Percentiles rank a stretch among this genome's conserved stretches.
Evolutionary conservation across 495 filamentous ascomycete species (phyloP).

Genomic region (Aspergillus campestris): DNA sequence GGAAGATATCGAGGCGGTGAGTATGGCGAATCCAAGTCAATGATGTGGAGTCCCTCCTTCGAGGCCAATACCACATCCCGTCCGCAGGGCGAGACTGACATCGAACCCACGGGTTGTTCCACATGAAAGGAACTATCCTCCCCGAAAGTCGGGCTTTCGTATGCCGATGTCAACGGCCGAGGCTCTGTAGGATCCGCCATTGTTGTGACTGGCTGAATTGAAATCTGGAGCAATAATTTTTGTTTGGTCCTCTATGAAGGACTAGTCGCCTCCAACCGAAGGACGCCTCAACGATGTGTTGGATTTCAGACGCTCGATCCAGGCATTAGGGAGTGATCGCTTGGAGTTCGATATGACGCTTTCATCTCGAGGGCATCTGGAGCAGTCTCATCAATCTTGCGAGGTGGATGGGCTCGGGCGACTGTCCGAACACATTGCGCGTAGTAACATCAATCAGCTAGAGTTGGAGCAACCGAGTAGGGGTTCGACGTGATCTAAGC

Average conservation of each 20-base stretch:
- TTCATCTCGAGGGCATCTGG: conserved; percentile 11
- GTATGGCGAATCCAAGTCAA: conserved; percentile 87
- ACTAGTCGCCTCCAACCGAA: conserved; percentile 1
- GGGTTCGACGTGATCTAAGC: neutral
- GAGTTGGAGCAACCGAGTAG: neutral
- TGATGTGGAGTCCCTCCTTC: conserved; percentile 77
- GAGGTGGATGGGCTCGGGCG: neutral
- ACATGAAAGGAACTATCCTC: conserved; percentile 77
- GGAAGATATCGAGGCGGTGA: conserved; percentile 79
- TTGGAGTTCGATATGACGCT: neutral
- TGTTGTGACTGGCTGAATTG: conserved; percentile 3
- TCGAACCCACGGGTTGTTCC: conserved; percentile 64
- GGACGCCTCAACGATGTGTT: conserved; percentile 1
- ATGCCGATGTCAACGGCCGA: conserved; percentile 52
- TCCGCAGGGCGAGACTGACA: conserved; percentile 87
- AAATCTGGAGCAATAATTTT: no score
- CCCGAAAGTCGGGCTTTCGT: conserved; percentile 80
- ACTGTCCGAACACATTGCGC: conserved; percentile 10
- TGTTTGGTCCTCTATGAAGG: neutral
- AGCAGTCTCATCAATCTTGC: conserved; percentile 3
- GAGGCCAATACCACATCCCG: conserved; percentile 89
- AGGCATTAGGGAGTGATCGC: conserved; percentile 4
- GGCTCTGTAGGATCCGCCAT: conserved; percentile 36
- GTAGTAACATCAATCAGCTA: neutral
- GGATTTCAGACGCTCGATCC: conserved; percentile 6